Evolutionary conservation across 352 stramenopile species (phyloP).

Genomic region (Phytophthora sojae): DNA sequence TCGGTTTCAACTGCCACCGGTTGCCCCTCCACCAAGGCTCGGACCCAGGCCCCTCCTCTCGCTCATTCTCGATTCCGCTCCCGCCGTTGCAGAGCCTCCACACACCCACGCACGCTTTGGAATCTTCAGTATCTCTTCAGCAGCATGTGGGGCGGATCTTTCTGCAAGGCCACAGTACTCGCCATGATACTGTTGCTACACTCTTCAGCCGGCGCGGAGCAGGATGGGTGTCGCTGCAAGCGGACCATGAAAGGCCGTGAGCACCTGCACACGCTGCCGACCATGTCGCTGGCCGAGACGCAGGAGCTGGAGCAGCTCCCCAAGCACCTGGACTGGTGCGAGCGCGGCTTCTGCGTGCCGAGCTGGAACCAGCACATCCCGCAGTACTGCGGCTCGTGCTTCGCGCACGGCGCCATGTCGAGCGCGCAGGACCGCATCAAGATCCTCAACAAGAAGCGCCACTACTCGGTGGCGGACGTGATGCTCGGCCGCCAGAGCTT

Average conservation of each 20-base stretch:
- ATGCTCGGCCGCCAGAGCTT: slow-evolving; percentile 86
- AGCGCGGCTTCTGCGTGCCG: slow-evolving; percentile 77
- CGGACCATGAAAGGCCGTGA: slow-evolving; percentile 82
- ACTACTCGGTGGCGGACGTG: slow-evolving; percentile 72
- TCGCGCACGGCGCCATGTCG: slow-evolving; percentile 77
- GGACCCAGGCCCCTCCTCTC: neutral
- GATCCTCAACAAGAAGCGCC: slow-evolving; percentile 72
- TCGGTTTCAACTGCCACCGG: slow-evolving; percentile 20
- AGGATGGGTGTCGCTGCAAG: slow-evolving; percentile 57
- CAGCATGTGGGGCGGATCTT: slow-evolving; percentile 20
- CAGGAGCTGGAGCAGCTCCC: slow-evolving; percentile 54
- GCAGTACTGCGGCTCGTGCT: slow-evolving; percentile 90
- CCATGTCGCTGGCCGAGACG: slow-evolving; percentile 49
- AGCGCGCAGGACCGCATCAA: slow-evolving; percentile 86
- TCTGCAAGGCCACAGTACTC: slow-evolving; percentile 24
- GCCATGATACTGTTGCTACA: slow-evolving; percentile 19
- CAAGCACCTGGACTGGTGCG: slow-evolving; percentile 92
- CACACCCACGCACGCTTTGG: neutral
- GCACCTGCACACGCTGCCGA: slow-evolving; percentile 54
- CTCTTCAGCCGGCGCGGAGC: neutral
- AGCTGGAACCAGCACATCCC: slow-evolving; percentile 89
- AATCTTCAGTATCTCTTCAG: slow-evolving; percentile 7
- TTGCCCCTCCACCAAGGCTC: neutral
- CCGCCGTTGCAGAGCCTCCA: slow-evolving; percentile 19
- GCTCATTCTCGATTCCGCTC: slow-evolving; percentile 37